Evolutionary conservation across 2,329 filamentous ascomycete species (phyloP).

Genomic region (Diaporthe vaccinii): DNA sequence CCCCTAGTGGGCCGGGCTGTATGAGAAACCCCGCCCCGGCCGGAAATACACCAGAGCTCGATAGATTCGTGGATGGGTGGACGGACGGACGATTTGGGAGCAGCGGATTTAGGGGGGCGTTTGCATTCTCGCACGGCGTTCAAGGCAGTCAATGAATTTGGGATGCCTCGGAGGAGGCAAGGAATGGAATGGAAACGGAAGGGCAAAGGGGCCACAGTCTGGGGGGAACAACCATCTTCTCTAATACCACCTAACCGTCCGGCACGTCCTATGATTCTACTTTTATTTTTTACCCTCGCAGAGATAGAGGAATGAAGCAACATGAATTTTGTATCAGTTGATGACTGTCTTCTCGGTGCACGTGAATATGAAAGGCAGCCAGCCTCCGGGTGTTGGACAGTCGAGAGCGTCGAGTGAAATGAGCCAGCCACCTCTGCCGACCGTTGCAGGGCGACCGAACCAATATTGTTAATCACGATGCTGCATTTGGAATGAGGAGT

Average conservation of each 20-base stretch:
- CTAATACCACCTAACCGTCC: slow-evolving; percentile 18
- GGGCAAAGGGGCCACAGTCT: neutral
- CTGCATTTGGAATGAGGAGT: neutral
- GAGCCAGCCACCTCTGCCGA: neutral
- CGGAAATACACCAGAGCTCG: neutral
- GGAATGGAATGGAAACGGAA: neutral
- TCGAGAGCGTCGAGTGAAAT: neutral
- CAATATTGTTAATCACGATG: neutral
- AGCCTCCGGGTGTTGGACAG: too few species aligned
- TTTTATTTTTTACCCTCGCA: neutral
- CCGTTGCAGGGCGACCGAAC: neutral
- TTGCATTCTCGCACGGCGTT: slow-evolving; percentile 39
- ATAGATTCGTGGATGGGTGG: neutral
- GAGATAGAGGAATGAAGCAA: neutral
- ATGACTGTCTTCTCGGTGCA: neutral
- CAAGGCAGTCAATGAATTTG: neutral
- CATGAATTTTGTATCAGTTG: neutral
- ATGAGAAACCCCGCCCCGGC: neutral
- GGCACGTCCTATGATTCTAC: slow-evolving; percentile 9
- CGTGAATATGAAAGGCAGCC: neutral
- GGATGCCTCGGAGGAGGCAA: neutral
- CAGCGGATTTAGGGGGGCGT: neutral
- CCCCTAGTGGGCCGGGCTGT: too few species aligned
- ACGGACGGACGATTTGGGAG: neutral
- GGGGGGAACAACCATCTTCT: neutral